A percentile compares a stretch with the other conserved stretches of the same genome.
Conservation (phyloP, 208 protist genomes). For the Porcisia deanei region DNA sequence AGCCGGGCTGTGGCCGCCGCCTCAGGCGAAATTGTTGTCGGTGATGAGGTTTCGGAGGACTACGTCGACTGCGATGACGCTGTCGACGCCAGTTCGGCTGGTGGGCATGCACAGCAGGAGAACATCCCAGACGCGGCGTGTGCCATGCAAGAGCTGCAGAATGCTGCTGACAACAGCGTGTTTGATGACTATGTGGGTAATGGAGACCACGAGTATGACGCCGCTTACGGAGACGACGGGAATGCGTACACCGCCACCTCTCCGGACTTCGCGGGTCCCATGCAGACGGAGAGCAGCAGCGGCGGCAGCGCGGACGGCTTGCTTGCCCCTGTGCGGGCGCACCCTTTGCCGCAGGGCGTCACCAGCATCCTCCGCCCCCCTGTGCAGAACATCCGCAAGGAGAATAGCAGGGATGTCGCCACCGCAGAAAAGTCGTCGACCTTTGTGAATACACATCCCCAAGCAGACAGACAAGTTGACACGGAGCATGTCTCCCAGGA, state of each 20-base stretch:
- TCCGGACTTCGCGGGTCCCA: background rate
- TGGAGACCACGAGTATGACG: constrained; percentile 15
- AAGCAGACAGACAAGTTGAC: background rate
- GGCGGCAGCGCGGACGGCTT: background rate
- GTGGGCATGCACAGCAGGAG: constrained; percentile 5
- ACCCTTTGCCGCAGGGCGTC: constrained; percentile 21
- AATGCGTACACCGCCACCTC: background rate
- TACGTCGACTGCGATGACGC: constrained; percentile 22
- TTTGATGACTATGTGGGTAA: constrained; percentile 58
- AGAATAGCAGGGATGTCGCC: background rate
- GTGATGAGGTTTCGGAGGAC: constrained; percentile 24
- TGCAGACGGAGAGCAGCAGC: background rate
- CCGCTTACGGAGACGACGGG: constrained; percentile 6
- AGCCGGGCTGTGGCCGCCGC: constrained; percentile 44
- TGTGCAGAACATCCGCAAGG: background rate
- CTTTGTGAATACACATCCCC: background rate
- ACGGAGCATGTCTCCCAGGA: background rate
- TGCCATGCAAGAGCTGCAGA: constrained; percentile 57
- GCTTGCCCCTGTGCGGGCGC: constrained; percentile 8
- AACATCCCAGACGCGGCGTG: constrained; percentile 6
- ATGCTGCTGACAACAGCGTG: constrained; percentile 71
- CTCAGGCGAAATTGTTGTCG: constrained; percentile 46
- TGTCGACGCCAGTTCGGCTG: background rate
- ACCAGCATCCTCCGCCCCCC: constrained; percentile 23
- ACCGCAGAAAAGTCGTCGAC: background rate